These are phyloP conservation scores for Talaromyces funiculosus DNA, from an alignment of 2,329 filamentous ascomycete species.

Conservation along the genomic window DNA sequence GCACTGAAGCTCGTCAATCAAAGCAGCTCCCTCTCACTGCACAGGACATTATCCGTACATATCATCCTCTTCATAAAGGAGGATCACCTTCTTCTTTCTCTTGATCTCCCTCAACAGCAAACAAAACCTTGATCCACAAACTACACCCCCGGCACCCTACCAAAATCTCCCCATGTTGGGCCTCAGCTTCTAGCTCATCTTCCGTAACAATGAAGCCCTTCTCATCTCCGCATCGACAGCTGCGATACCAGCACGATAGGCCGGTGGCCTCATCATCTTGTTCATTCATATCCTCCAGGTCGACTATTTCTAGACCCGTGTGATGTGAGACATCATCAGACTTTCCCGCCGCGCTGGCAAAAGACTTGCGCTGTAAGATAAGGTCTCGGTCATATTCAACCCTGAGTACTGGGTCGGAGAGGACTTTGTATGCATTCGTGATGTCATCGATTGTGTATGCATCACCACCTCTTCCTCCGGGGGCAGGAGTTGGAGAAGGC, in stretches of 20 bases:
- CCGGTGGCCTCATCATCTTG: conserved; percentile 37
- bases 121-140: conserved; percentile 57
- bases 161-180: conserved; percentile 51
- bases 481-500: not conserved
- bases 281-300: conserved; percentile 51
- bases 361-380: conserved; percentile 27
- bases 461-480: not conserved
- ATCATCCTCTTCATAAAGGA: not conserved
- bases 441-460: conserved; percentile 50
- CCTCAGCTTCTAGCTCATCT: conserved; percentile 48
- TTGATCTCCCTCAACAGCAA: conserved; percentile 41
- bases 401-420: conserved; percentile 41
- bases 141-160: conserved; percentile 59
- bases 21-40: not conserved
- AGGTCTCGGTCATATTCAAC: conserved; percentile 47
- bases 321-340: conserved; percentile 33
- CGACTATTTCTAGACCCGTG: conserved; percentile 52
- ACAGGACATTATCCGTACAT: no score
- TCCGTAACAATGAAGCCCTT: conserved; percentile 52
- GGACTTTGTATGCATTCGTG: conserved; percentile 52
- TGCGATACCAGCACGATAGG: conserved; percentile 44
- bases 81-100: not conserved
- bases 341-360: conserved; percentile 8
- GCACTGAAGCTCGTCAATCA: no score
- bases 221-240: conserved; percentile 55